Percentiles rank a stretch among this genome's conserved stretches.
These are phyloP conservation scores for Colletotrichum phormii DNA, from an alignment of 2,329 filamentous ascomycete genomes.

Conservation along the genomic window DNA sequence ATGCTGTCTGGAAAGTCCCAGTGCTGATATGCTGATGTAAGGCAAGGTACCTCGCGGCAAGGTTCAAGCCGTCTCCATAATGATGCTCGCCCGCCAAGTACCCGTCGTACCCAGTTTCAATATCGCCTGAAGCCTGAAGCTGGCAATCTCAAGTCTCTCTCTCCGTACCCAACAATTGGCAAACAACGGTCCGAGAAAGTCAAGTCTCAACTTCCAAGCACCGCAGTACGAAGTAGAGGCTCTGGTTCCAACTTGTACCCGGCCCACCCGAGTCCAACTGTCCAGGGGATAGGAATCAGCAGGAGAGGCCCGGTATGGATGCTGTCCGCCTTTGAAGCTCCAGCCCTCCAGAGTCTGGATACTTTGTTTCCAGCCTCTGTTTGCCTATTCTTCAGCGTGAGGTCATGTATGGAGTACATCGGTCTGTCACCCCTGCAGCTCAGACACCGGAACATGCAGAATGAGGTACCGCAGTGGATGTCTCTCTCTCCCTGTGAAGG, in stretches of 20 bases:
- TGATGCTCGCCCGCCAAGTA: slow-evolving; percentile 17
- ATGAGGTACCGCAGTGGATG: slow-evolving; percentile 12
- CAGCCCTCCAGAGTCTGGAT: neutral
- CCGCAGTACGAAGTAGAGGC: neutral
- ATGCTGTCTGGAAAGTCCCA: neutral
- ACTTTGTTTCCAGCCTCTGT: slow-evolving; percentile 4
- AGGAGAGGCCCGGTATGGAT: neutral
- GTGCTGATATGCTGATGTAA: no score
- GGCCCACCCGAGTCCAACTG: slow-evolving; percentile 3
- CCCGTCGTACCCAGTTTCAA: slow-evolving; percentile 30
- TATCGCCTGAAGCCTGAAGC: neutral
- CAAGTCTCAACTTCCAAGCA: neutral
- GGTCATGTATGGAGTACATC: slow-evolving; percentile 34
- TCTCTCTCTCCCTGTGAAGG: neutral
- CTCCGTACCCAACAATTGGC: neutral
- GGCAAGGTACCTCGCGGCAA: neutral
- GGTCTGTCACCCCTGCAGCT: slow-evolving; percentile 20
- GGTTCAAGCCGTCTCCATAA: slow-evolving; percentile 25
- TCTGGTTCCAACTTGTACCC: neutral
- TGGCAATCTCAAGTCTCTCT: neutral
- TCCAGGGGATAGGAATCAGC: neutral
- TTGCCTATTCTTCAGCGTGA: slow-evolving; percentile 32
- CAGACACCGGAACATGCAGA: slow-evolving; percentile 29
- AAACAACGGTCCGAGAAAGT: neutral
- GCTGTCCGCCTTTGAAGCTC: neutral